Conservation (phyloP, 2,329 filamentous ascomycete species). For the Eutypella sp. region DNA sequence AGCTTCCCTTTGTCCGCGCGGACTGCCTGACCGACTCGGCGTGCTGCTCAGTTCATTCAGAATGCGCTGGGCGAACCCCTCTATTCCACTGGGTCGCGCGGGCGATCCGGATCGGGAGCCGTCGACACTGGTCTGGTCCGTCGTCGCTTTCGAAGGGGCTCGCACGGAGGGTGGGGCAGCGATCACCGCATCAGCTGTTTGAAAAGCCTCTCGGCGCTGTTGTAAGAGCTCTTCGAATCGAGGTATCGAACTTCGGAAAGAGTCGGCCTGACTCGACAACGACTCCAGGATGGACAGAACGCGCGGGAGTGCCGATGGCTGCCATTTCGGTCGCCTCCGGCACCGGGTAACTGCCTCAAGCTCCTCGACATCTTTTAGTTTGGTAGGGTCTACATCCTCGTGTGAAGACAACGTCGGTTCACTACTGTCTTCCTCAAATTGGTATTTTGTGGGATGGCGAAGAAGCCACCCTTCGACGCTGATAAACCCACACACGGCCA, state of each 20-base stretch:
- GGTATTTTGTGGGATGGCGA: conserved; percentile 62
- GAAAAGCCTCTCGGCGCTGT: conserved; percentile 60
- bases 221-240: conserved; percentile 69
- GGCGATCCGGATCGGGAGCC: conserved; percentile 47
- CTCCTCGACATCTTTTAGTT: conserved; percentile 36
- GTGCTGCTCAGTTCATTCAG: conserved; percentile 54
- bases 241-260: conserved; percentile 59
- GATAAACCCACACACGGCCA: conserved; percentile 81
- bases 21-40: conserved; percentile 45
- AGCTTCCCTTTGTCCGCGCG: conserved; percentile 46
- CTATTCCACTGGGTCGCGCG: conserved; percentile 48
- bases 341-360: conserved; percentile 46
- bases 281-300: conserved; percentile 54
- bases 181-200: conserved; percentile 49
- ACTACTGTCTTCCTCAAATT: conserved; percentile 44
- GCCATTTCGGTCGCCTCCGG: conserved; percentile 50
- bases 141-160: conserved; percentile 18
- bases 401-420: conserved; percentile 12
- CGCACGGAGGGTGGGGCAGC: conserved; percentile 28
- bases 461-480: conserved; percentile 87
- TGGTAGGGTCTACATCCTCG: conserved; percentile 15
- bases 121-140: conserved; percentile 40
- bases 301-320: conserved; percentile 41
- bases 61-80: conserved; percentile 58
- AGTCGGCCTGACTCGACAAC: conserved; percentile 57